Evolutionary conservation across 352 stramenopile species (phyloP), one percentile per base, ranked within the genome.

Genomic region (Pilasporangium apinafurcum): DNA sequence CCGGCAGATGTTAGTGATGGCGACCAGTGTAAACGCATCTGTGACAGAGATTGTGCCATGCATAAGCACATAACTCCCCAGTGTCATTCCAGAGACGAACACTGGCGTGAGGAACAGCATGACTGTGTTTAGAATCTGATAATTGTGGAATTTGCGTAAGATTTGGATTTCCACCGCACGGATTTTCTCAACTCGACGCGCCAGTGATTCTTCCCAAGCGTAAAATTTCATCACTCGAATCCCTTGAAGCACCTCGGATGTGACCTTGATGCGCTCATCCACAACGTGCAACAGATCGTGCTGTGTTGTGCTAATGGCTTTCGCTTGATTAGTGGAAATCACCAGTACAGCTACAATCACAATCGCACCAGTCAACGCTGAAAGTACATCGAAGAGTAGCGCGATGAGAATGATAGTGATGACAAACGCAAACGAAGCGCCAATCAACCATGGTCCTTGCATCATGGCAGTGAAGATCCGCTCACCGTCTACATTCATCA

Each of bases 201-300:
- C 36, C 3, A 82, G 43, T 0, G 67, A 66, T 1, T 62, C 46
- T 38, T 82, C 69, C 83, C 84, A 97, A 9, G 72, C 81, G 44
- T 95, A 94, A 37, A 95, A 85, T 49, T 96, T 97, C 39, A 97
- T 78, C 41, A 85, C 82, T 25, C 83, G 66, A 29, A 97, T 91
- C 3, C 89, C 92, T 10, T 81, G 57, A 1, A 98, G 62, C 14
- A 94, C 79, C 56, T 98, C 92, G 31, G 90, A 96, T 18, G 92
- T 91, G 30, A 96, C 74, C 50, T 96, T 95, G 7, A 98, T 83
- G 5, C 94, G 74, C 18, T 86, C 62, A 20, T 69, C 66, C 6
- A 58, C 37, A 38, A 72, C 54, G 12, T 44, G n/a, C 1, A 65
- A 37, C 17, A 58, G 7, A 9, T 44, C 25, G 3, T 29, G 35